phyloP scores from a whole-genome alignment of 2,329 filamentous ascomycete species.

The Phyllosticta citribraziliensis region DNA sequence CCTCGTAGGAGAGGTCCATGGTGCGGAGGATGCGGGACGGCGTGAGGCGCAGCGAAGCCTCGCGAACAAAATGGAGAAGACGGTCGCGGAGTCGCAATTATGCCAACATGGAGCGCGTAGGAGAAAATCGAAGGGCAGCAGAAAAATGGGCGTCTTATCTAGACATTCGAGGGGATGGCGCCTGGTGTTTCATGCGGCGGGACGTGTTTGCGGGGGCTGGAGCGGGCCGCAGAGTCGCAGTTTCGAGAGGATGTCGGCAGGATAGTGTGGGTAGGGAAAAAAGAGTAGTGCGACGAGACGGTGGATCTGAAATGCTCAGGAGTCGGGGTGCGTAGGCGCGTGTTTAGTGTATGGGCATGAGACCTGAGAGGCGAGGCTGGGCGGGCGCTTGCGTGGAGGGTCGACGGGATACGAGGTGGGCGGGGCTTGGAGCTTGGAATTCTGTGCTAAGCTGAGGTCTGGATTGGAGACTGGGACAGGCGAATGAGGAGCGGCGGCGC shows the following conservation, averaged over 20 bases:
- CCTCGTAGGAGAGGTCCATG: constrained; percentile 36
- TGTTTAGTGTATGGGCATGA: neutral
- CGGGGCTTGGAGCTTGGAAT: neutral
- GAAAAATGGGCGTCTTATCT: neutral
- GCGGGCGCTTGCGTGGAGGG: neutral
- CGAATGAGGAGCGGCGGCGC: neutral
- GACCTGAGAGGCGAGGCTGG: neutral
- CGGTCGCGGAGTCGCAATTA: neutral
- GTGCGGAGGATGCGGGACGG: constrained; percentile 11
- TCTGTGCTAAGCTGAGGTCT: neutral
- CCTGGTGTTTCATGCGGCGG: neutral
- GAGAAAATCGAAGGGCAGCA: neutral
- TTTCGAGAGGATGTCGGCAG: neutral
- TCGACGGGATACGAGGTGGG: neutral
- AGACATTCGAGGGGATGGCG: constrained; percentile 11
- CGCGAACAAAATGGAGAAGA: constrained; percentile 8
- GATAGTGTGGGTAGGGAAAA: neutral
- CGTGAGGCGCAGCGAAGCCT: constrained; percentile 5
- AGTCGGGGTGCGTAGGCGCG: neutral
- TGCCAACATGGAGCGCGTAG: neutral
- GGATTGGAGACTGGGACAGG: neutral
- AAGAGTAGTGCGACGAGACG: neutral
- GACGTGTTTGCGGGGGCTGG: neutral
- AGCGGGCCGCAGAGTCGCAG: neutral
- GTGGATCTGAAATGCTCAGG: neutral